Base-by-base conservation (phyloP, 1,139 yeast species). In the Blastobotrys aristatus region DNA sequence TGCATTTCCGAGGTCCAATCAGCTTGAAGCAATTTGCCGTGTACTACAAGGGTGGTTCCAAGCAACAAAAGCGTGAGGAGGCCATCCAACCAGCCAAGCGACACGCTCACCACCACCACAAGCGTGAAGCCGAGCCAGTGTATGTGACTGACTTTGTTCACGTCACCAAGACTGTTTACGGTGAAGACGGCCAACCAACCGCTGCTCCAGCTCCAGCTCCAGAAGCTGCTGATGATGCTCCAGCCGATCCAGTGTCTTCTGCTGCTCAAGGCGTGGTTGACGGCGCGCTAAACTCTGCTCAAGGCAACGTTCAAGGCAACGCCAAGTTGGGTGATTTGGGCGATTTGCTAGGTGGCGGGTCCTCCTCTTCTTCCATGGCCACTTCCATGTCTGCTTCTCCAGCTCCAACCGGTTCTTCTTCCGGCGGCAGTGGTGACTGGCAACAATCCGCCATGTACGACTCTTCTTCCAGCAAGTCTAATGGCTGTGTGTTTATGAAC, bases 1-100 rank as follows among this genome's bases (percentile, higher is more conserved):
- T 92, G 49, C 97, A 90, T 68, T 87, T 90, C 74, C 81, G 97
- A 70, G 98, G 97, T 49, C 98, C 97, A 30, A 67, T 92, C 57
- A 74, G 77, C 51, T 76, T 90, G 63, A 70, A 74, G 60, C 85
- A 86, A 68, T 88, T 92, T 63, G 97, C 89, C 57, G 87, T 75
- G 57, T 84, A 82, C 69, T 49, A 48, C 59, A 60, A 53, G 54
- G 56, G 57, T 64, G 61, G 57, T 52, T 58, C 47, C 70, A 65
- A 50, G 67, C 61, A 52, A 50, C 56, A 53, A 66, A 63, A 50
- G 66, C 44, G 39, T 4, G 39, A 30, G 5, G 44, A 41, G 18
- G 24, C 16, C n/a, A 6, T 20, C 2, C 59, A 51, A 48, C 57
- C 54, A 67, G 46, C 65, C 51, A 68, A 66, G 60, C 63, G 71